Evolutionary conservation across 495 filamentous ascomycete genomes (phyloP).

Genomic region (Astrocystis sublimbata): DNA sequence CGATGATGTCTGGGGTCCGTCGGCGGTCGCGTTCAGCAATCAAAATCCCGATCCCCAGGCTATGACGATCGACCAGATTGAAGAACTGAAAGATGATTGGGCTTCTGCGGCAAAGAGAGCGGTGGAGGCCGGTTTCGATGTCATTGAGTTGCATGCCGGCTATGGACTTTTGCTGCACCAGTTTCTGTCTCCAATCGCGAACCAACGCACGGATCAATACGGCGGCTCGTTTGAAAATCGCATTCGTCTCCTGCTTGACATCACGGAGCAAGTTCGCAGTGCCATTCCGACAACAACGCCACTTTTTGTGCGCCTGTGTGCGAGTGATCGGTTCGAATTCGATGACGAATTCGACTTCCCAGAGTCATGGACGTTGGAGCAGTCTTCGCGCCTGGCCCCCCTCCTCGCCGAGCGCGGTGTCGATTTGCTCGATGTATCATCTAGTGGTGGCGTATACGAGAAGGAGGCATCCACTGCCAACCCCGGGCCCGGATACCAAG

Average conservation of each 20-base stretch:
- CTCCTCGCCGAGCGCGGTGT: constrained; percentile 56
- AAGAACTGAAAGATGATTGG: constrained; percentile 56
- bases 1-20: constrained; percentile 56
- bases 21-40: constrained; percentile 55
- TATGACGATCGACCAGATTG: constrained; percentile 60
- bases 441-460: constrained; percentile 60
- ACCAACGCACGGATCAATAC: constrained; percentile 63
- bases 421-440: constrained; percentile 66
- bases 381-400: constrained; percentile 56
- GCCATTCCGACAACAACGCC: constrained; percentile 64
- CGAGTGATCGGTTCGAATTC: constrained; percentile 64
- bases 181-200: constrained; percentile 56
- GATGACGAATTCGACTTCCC: constrained; percentile 35
- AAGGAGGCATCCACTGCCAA: constrained; percentile 51
- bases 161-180: constrained; percentile 55
- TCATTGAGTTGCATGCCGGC: constrained; percentile 49
- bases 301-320: constrained; percentile 59
- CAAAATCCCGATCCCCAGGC: constrained; percentile 52
- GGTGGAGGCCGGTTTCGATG: constrained; percentile 57
- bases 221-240: constrained; percentile 66
- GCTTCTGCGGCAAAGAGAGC: constrained; percentile 54
- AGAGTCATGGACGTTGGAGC: constrained; percentile 53
- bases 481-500: constrained; percentile 62
- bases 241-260: constrained; percentile 53
- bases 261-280: constrained; percentile 54